phyloP scores from a whole-genome alignment of 2,329 filamentous ascomycete genomes.

The Cucurbitaria berberidis region DNA sequence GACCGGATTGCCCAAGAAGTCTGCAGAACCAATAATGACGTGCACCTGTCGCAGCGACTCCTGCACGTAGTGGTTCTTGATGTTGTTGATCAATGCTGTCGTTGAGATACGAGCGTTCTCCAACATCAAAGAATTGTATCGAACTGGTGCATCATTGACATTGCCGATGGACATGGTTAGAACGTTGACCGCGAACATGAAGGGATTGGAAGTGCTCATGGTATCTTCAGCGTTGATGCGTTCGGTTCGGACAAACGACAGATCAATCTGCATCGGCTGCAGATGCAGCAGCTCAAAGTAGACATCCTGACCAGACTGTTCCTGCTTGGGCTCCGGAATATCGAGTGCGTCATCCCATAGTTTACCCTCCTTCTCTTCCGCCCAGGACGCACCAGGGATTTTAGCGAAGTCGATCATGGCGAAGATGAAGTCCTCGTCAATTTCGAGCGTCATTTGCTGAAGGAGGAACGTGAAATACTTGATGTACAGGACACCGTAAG shows the following conservation, averaged over 20 bases:
- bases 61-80: conserved; percentile 95
- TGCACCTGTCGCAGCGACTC: conserved; percentile 96
- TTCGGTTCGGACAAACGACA: conserved; percentile 97
- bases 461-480: conserved; percentile 94
- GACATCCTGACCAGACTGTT: conserved; percentile 87
- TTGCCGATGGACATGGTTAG: conserved; percentile 99
- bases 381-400: conserved; percentile 87
- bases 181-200: conserved; percentile 99
- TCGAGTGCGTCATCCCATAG: conserved; percentile 89
- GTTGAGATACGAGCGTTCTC: conserved; percentile 95
- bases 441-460: conserved; percentile 97
- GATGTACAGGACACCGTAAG: conserved; percentile 96
- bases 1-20: conserved; percentile 97
- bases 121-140: conserved; percentile 89
- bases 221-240: conserved; percentile 96
- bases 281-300: conserved; percentile 98
- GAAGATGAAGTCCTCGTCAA: conserved; percentile 98
- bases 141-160: conserved; percentile 95
- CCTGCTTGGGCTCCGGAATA: conserved; percentile 87
- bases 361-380: conserved; percentile 79
- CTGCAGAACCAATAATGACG: conserved; percentile 94
- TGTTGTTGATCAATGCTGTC: conserved; percentile 79
- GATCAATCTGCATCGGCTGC: conserved; percentile 96
- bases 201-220: conserved; percentile 82
- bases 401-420: conserved; percentile 94